Evolutionary conservation across 192 early-diverging fungal genomes (phyloP).

Genomic region (Coemansia sp.): DNA sequence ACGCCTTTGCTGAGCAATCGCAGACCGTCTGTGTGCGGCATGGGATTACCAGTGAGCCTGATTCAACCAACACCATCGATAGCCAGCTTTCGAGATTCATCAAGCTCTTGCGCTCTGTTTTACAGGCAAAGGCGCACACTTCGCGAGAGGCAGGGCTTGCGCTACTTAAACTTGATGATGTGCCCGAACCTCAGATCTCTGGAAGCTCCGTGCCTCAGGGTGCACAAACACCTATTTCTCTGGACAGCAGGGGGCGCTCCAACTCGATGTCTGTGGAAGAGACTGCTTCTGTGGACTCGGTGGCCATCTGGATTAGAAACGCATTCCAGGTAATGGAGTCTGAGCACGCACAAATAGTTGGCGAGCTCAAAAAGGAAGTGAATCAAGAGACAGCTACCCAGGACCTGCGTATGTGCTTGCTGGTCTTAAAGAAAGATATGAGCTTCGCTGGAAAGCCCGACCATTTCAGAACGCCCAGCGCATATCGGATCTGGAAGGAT

Average conservation of each 20-base stretch:
- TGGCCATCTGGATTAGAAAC: conserved; percentile 33
- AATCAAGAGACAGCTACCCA: conserved; percentile 47
- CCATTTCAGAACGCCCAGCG: conserved; percentile 35
- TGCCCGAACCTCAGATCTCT: conserved; percentile 12
- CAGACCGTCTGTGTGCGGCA: conserved; percentile 25
- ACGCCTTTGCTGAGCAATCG: conserved; percentile 30
- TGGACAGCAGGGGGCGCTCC: conserved; percentile 7
- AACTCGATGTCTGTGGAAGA: conserved; percentile 8
- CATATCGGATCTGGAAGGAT: conserved; percentile 52
- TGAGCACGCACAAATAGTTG: conserved; percentile 33
- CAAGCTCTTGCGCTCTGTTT: conserved; percentile 38
- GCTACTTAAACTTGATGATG: conserved; percentile 52
- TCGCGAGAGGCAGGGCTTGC: conserved; percentile 53
- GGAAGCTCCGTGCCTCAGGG: conserved; percentile 12
- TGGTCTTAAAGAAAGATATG: conserved; percentile 41
- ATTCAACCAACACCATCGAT: conserved; percentile 36
- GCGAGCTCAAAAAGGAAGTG: conserved; percentile 40
- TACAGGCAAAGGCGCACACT: conserved; percentile 49
- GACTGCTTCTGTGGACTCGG: background rate
- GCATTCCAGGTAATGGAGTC: conserved; percentile 37
- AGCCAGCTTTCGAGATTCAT: conserved; percentile 45
- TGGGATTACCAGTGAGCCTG: conserved; percentile 29
- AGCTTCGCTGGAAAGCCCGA: conserved; percentile 52
- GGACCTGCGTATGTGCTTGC: conserved; percentile 45
- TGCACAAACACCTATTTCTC: conserved; percentile 15